Evolutionary conservation across 2,329 filamentous ascomycete genomes (phyloP), one percentile per base, ranked within the genome.

Genomic region (Pestalotiopsis sp.): DNA sequence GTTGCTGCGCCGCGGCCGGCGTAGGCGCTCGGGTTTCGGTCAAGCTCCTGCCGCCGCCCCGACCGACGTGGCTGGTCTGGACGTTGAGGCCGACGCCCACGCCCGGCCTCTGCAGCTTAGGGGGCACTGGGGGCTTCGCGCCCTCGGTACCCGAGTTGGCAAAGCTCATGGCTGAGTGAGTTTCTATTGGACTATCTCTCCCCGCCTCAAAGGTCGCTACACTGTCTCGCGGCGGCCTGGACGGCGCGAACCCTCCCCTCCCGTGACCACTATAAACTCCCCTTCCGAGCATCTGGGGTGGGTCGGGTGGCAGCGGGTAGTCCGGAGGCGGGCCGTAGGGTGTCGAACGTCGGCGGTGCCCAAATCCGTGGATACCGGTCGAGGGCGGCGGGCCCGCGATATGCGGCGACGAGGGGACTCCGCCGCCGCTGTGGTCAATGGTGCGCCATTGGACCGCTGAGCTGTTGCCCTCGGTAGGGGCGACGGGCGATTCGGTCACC

Each of bases 271-370:
- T 13, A 59, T 36, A 36, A 36, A 36, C 7, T 36, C 57, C 57
- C 14, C 57, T 59, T 3, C 41, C 27, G 38, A 39, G 17, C 7
- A 45, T 20, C 45, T 57, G 64, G 0, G 64, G 64, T n/a, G 55
- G 64, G 23, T 58, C 20, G 12, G 64, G 64, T 3, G 64, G 57
- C 31, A 66, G 36, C 2, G 64, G 64, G 7, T 25, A 7, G 25
- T 20, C 60, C 12, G 64, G 64, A 12, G 64, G 64, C 20, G 64
- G 7, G 12, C 69, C 72, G 41, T 71, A 75, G 6, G 71, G 61
- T 12, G 70, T 71, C 2, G 74, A 77, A 62, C 74, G 75, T 52
- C 74, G 71, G 11, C 74, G 70, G 65, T 76, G 74, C 75, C 76
- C 75, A 2, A 76, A 71, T 11, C 67, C 57, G 4, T 49, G 31